These are phyloP conservation scores for Trifolium dubium DNA, from an alignment of 306 rosid genomes.

Conservation along the genomic window DNA sequence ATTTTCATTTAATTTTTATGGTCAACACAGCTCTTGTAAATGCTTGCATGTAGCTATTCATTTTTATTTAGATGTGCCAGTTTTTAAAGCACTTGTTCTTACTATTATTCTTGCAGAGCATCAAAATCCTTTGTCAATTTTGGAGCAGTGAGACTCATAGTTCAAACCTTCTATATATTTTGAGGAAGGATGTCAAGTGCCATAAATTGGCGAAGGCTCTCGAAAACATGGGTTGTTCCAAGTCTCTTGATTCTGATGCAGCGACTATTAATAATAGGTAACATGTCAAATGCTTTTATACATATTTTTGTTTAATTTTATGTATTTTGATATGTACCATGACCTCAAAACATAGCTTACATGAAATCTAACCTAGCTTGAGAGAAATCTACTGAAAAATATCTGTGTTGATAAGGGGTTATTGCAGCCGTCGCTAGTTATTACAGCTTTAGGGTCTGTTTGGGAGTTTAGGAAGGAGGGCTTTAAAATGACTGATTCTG, in stretches of 20 bases:
- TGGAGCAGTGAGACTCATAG: slow-evolving; percentile 39
- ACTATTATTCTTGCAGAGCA: slow-evolving; percentile 52
- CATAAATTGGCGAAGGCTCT: slow-evolving; percentile 50
- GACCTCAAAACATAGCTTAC: slow-evolving; percentile 23
- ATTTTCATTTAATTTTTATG: slow-evolving; percentile 1
- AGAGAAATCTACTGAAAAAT: background rate
- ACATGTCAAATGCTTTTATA: slow-evolving; percentile 21
- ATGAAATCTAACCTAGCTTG: slow-evolving; percentile 16
- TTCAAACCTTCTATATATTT: slow-evolving; percentile 54
- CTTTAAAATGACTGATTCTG: background rate
- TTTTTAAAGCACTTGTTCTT: slow-evolving; percentile 31
- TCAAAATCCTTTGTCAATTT: slow-evolving; percentile 49
- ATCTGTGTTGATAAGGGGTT: slow-evolving; percentile 21
- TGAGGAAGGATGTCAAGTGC: slow-evolving; percentile 53
- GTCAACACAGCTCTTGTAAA: background rate
- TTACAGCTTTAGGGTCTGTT: background rate
- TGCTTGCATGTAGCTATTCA: slow-evolving; percentile 30
- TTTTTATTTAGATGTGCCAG: background rate
- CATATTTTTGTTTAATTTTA: slow-evolving; percentile 1
- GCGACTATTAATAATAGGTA: slow-evolving; percentile 57
- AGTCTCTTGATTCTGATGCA: slow-evolving; percentile 38
- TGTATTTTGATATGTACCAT: slow-evolving; percentile 16
- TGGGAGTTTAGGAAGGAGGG: too few relatives aligned
- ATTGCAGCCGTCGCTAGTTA: slow-evolving; percentile 14
- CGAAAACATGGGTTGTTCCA: slow-evolving; percentile 55